Percentiles rank a stretch among this genome's conserved stretches.
Evolutionary conservation across 495 filamentous ascomycete species (phyloP).

Genomic region (Bacidia rubella): DNA sequence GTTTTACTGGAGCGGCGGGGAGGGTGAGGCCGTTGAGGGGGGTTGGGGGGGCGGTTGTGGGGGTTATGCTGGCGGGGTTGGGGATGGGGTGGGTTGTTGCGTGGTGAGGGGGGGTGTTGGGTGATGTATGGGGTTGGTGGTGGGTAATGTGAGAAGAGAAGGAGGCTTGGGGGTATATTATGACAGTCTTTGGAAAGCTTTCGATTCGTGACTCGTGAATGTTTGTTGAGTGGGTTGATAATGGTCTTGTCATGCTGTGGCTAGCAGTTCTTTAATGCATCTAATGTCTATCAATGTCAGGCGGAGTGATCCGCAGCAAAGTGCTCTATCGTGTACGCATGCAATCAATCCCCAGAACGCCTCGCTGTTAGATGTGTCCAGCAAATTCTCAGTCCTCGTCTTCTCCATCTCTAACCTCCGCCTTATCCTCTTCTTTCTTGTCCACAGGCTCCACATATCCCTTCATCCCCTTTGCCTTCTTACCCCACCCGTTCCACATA

Average conservation of each 20-base stretch:
- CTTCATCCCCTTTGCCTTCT: neutral
- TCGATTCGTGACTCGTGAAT: neutral
- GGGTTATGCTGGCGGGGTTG: neutral
- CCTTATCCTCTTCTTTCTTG: neutral
- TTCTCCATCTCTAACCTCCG: neutral
- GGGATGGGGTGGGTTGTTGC: neutral
- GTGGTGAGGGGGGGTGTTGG: neutral
- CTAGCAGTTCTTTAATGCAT: neutral
- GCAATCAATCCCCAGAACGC: neutral
- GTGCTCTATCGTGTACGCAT: neutral
- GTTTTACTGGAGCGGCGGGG: neutral
- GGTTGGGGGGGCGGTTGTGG: neutral
- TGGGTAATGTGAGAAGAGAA: neutral
- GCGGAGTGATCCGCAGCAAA: neutral
- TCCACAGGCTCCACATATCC: constrained; percentile 1
- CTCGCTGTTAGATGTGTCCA: neutral
- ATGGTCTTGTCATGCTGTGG: neutral
- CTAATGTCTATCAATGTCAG: neutral
- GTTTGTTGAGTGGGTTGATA: neutral
- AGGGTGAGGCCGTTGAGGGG: neutral
- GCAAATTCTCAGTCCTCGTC: neutral
- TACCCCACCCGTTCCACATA: constrained; percentile 45
- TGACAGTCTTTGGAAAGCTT: neutral
- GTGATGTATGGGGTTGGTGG: neutral
- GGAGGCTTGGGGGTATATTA: neutral